Evolutionary conservation across 805 yeast genomes (phyloP), one percentile per base, ranked within the genome.

Genomic region (Metschnikowia henanensis): DNA sequence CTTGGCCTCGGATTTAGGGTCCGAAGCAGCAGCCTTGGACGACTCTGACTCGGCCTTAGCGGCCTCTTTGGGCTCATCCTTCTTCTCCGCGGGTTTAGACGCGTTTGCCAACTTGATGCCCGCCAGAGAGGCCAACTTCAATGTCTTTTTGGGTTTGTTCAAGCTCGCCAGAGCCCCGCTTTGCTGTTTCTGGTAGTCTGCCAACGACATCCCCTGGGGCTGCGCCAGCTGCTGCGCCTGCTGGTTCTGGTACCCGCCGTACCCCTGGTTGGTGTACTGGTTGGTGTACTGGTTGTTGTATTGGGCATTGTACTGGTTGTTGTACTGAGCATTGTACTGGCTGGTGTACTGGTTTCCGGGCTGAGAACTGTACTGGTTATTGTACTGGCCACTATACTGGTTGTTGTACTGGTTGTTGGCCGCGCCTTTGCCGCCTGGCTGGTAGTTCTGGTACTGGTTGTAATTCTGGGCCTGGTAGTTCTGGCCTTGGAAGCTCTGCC

Each of bases 161-260:
- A 70, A 63, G 36, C 68, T 57, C 48, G 66, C 67, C 46, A 57
- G 68, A 47, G 62, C 50, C 25, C 70, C 75, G 44, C 73, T 65
- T 60, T 81, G 77, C 60, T 83, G 87, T 61, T 83, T 83, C 61
- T 86, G 84, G 69, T 81, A 88, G 53, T 87, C 95, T 41, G 89
- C 95, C 56, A 88, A 74, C 30, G 91, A 77, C 88, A 87, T 81
- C 8, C 64, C 66, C 72, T 73, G 46, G 58, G 63, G 47, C 62
- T 52, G 51, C 2, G 41, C 37, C 23, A 50, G 57, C 25, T 52
- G 57, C 45, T 37, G 54, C 15, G 47, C 46, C 36, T 42, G 49
- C 33, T 49, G 51, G 40, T 43, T n/a, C 30, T 44, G 34, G 49
- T 46, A 49, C 28, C 35, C 43, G 36, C 41, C 43, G 55, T 46